phyloP scores from a whole-genome alignment of 148 eudicot species.

The Rhododendron williamsianum region DNA sequence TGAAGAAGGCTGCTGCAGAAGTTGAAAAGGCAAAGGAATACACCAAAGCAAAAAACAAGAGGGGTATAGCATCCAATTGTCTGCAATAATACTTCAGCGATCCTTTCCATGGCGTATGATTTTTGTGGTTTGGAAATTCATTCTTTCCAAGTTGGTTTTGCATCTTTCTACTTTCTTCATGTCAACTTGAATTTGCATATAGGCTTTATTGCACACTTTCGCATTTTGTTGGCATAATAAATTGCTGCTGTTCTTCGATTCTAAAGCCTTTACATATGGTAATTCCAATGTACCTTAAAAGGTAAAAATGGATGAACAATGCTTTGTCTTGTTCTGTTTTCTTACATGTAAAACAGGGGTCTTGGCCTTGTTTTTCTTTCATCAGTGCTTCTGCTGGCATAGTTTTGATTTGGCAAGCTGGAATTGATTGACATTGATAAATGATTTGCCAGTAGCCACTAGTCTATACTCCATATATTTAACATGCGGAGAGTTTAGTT shows the following conservation, averaged over 20 bases:
- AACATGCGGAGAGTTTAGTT: neutral
- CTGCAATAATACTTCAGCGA: neutral
- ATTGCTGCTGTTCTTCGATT: neutral
- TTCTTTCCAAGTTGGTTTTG: neutral
- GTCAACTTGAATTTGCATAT: neutral
- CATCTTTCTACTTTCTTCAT: neutral
- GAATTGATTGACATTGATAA: neutral
- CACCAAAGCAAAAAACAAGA: constrained; percentile 38
- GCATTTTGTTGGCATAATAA: neutral
- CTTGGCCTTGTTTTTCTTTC: neutral
- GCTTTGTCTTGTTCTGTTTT: neutral
- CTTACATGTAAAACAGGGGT: neutral
- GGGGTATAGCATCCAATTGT: constrained; percentile 20
- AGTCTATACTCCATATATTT: neutral
- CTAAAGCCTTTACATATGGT: neutral
- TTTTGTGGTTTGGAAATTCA: neutral
- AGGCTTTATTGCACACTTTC: neutral
- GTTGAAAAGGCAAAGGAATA: constrained; percentile 47
- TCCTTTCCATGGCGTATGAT: neutral
- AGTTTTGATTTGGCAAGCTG: neutral
- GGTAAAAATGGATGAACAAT: neutral
- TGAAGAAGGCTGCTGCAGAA: constrained; percentile 39
- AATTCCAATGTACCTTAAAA: neutral
- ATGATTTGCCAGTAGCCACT: neutral
- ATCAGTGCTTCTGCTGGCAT: neutral